Base-by-base conservation (phyloP, 129 eudicot species). In the Arctium minus region DNA sequence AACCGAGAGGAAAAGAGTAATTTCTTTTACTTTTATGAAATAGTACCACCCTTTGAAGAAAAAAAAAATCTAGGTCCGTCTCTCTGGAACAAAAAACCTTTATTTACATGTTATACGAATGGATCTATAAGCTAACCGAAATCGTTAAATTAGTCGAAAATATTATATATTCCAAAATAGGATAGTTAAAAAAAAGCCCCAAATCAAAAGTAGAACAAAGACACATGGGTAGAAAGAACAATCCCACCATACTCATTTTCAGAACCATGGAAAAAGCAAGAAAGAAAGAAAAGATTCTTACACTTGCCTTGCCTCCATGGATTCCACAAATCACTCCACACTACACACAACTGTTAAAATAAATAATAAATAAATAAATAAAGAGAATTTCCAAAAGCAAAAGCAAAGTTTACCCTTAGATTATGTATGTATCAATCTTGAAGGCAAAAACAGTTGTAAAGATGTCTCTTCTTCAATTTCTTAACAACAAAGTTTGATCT, bases 331-430 rank as follows among this genome's bases (percentile, higher is more conserved):
- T 83, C 86, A 83, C 86, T 56, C 48, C 74, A 33, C 36, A 33
- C 1, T 33, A 75, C 70, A 75, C 81, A 60, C 70, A 71, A 70
- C 70, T 78, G 13, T 7, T 72, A 31, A 38, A 29, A 72, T 15
- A 84, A 62, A 77, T 42, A 30, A 46, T 82, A 76, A 64, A 36
- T 39, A 56, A 72, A 37, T 30, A 32, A 7, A 83, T 40, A 84
- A 84, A 84, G 83, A 84, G 60, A 62, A 79, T 73, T 79, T 73
- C 71, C 72, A 80, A 65, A 84, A 84, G 87, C 37, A 72, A 79
- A 84, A 73, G 79, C 70, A 73, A 78, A 17, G 79, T 37, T 69
- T 83, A 62, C 82, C 71, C 77, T 70, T 72, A 32, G 30, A 67
- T 78, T 79, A 84, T 84, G 78, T 83, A 33, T 33, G 36, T 53